Evolutionary conservation across 495 filamentous ascomycete species (phyloP), one percentile per base, ranked within the genome.

Genomic region (Hypoxylon fuscum): DNA sequence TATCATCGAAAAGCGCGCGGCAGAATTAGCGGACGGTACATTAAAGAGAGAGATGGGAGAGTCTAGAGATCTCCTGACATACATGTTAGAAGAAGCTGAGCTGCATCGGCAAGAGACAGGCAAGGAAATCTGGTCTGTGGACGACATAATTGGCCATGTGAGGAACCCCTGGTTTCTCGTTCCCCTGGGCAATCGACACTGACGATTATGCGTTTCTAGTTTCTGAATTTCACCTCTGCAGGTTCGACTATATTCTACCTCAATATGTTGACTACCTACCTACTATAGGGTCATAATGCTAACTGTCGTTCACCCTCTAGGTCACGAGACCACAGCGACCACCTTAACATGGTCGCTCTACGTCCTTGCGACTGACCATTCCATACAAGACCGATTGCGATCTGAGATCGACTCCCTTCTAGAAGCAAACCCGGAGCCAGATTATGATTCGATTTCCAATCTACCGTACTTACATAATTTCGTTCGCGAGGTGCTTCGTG

Each of bases 381-480:
- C 51, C 1, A 52, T 67, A 4, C 64, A 76, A 51, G 43, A 62
- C 5, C 64, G 64, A 1, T 57, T 77, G 0, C 71, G 73, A 10
- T 31, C 42, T 21, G 73, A 77, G 35, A 62, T 76, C n/a, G 15
- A 14, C 17, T 48, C 56, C 5, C 37, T 68, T 1, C 25, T 74
- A 7, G 42, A 54, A 7, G 31, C 52, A 1, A 43, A 38, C 48
- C 42, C 37, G 0, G 37, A 62, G 1, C 73, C 83, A 18, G 65
- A 68, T 6, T 74, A 70, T 23, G 72, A 68, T 18, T 29, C 70
- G 6, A 73, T 82, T 18, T 72, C 72, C 12, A 31, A 22, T 12
- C 46, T 79, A 12, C 68, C 66, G 3, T 79, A 75, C 42, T 68
- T 81, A 0, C 59, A 74, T 46, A 75, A 76, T 15, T 72, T 80